A percentile compares a stretch with the other conserved stretches of the same genome.
phyloP scores from a whole-genome alignment of 2,329 filamentous ascomycete genomes.

The Epichloe festucae region DNA sequence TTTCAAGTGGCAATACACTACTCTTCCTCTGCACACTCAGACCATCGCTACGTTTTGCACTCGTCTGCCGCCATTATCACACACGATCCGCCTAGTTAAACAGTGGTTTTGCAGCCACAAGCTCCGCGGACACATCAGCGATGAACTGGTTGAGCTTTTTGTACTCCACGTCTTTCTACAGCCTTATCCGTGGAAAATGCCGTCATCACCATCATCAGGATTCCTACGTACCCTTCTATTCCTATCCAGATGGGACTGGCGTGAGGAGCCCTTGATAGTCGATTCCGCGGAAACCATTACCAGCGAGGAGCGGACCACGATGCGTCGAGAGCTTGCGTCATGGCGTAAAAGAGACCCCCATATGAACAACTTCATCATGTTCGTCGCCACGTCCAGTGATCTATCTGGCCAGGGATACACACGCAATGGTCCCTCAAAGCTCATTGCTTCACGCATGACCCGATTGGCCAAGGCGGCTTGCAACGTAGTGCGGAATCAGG shows the following conservation, averaged over 20 bases:
- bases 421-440: constrained; percentile 55
- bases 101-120: constrained; percentile 82
- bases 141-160: constrained; percentile 76
- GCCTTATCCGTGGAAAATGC: constrained; percentile 66
- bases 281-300: constrained; percentile 54
- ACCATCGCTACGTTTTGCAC: constrained; percentile 70
- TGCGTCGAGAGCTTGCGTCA: constrained; percentile 61
- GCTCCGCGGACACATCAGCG: constrained; percentile 59
- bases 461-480: constrained; percentile 66
- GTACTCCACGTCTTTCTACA: constrained; percentile 66
- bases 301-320: constrained; percentile 43
- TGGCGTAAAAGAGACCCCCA: constrained; percentile 81
- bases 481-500: constrained; percentile 42
- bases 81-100: constrained; percentile 74
- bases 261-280: constrained; percentile 65
- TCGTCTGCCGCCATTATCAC: constrained; percentile 64
- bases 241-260: constrained; percentile 86
- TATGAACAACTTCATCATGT: constrained; percentile 72
- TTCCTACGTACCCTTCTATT: constrained; percentile 72
- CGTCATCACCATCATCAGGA: constrained; percentile 64
- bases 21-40: constrained; percentile 68
- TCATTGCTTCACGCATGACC: constrained; percentile 74
- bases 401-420: constrained; percentile 71
- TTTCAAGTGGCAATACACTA: constrained; percentile 59
- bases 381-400: constrained; percentile 71